These are phyloP conservation scores for Orychophragmus violaceus DNA, from an alignment of 345 rosid genomes.

Conservation along the genomic window DNA sequence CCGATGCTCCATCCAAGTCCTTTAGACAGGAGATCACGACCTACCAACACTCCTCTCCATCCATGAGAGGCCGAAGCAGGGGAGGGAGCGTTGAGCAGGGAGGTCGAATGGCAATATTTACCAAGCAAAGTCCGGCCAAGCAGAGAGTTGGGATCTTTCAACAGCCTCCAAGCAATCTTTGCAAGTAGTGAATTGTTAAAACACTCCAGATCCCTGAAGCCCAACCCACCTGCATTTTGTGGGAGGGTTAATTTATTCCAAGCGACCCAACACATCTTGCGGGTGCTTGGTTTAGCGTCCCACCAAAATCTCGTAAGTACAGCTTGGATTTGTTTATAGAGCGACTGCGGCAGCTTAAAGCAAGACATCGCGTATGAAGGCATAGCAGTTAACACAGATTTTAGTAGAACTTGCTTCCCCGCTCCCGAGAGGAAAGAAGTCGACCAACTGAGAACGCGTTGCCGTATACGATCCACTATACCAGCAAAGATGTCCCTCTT, in stretches of 20 bases:
- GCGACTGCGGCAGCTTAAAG: not conserved
- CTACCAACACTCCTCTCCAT: not conserved
- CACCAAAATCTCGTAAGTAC: not conserved
- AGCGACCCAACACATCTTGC: not conserved
- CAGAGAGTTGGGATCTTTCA: not conserved
- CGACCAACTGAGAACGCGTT: not conserved
- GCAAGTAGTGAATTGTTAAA: not conserved
- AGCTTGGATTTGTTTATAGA: not conserved
- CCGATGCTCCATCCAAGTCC: not conserved
- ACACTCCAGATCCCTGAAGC: not conserved
- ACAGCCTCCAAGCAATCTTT: not conserved
- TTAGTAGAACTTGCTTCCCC: not conserved
- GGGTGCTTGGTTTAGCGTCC: not conserved
- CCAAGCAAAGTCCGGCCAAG: not conserved
- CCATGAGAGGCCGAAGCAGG: not conserved
- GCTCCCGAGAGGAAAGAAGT: fast-evolving
- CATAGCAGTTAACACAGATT: not conserved
- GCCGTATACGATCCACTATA: not conserved
- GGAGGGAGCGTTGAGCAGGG: not conserved
- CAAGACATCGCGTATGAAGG: not conserved
- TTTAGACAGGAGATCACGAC: not conserved
- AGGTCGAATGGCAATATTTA: not conserved
- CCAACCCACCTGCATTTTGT: not conserved
- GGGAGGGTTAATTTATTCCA: not conserved
- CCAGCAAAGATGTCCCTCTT: not conserved